A percentile compares a stretch with the other conserved stretches of the same genome.
Evolutionary conservation across 805 yeast genomes (phyloP).

Genomic region (Schwanniomyces vanrijiae): DNA sequence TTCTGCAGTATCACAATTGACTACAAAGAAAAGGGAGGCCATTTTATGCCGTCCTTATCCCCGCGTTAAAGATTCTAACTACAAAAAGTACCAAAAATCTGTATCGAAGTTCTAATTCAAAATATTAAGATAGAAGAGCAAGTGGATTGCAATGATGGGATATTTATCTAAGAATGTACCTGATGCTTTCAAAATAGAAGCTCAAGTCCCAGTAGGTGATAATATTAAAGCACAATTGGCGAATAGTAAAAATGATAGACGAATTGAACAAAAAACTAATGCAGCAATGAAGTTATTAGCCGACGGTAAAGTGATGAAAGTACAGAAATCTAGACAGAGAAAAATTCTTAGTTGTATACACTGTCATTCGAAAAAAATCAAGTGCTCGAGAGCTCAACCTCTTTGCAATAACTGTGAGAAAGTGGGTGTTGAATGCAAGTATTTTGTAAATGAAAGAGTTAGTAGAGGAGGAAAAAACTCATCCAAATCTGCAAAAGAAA

Average conservation of each 20-base stretch:
- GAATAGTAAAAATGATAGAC: not conserved
- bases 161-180: not conserved
- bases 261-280: conserved; percentile 1
- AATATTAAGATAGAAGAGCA: not conserved
- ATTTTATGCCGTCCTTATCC: not conserved
- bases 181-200: not conserved
- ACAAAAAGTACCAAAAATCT: not conserved
- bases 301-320: conserved; percentile 56
- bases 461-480: conserved; percentile 41
- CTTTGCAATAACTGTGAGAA: conserved; percentile 55
- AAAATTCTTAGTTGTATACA: conserved; percentile 56
- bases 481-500: conserved; percentile 1
- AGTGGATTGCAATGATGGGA: not conserved
- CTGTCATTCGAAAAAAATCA: conserved; percentile 61
- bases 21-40: not conserved
- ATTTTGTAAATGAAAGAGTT: conserved; percentile 58
- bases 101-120: not conserved
- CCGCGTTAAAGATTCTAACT: not conserved
- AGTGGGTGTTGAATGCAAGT: conserved; percentile 48
- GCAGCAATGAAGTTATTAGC: conserved; percentile 29
- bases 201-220: not conserved
- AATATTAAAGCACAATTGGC: not conserved
- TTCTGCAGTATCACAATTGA: not conserved
- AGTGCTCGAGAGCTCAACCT: conserved; percentile 61
- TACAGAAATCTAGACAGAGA: conserved; percentile 61